Conservation (phyloP, 1,139 yeast genomes). For the Geotrichum macrosporum region DNA sequence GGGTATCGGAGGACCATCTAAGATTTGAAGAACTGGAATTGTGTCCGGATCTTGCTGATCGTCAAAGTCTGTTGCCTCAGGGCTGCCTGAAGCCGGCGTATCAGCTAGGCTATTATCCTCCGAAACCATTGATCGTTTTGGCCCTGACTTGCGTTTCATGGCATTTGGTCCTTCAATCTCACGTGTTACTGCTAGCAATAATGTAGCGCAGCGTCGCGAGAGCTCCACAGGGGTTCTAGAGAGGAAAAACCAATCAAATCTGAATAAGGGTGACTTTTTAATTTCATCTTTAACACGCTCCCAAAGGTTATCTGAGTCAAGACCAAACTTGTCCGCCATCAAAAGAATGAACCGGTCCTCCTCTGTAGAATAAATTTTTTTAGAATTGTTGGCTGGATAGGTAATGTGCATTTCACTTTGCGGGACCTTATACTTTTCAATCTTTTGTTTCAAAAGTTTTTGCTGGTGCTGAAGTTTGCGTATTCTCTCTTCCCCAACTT, state of each 20-base stretch:
- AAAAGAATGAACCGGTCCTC: slow-evolving; percentile 81
- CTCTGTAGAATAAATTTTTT: slow-evolving; percentile 71
- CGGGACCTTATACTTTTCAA: slow-evolving; percentile 63
- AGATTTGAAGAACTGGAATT: background rate
- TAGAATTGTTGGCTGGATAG: slow-evolving; percentile 89
- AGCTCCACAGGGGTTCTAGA: slow-evolving; percentile 83
- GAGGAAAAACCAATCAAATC: slow-evolving; percentile 83
- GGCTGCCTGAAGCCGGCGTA: slow-evolving; percentile 24
- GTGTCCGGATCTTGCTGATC: slow-evolving; percentile 25
- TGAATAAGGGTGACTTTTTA: slow-evolving; percentile 64
- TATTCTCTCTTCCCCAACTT: slow-evolving; percentile 77
- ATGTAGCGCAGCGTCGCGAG: slow-evolving; percentile 74
- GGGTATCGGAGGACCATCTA: slow-evolving; percentile 22
- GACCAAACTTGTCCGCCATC: slow-evolving; percentile 72
- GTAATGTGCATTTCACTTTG: slow-evolving; percentile 68
- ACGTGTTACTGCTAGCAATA: slow-evolving; percentile 70
- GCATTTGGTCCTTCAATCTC: too few species aligned
- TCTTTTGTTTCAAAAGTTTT: slow-evolving; percentile 57
- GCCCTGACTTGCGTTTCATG: too few species aligned
- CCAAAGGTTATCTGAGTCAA: slow-evolving; percentile 62
- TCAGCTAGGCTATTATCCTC: slow-evolving; percentile 21
- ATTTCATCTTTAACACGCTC: slow-evolving; percentile 79
- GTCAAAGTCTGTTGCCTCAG: slow-evolving; percentile 23
- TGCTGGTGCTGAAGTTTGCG: slow-evolving; percentile 63
- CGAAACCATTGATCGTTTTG: slow-evolving; percentile 10